Base-by-base conservation (phyloP, 2,329 filamentous ascomycete genomes). In the Phialocephala subalpina region DNA sequence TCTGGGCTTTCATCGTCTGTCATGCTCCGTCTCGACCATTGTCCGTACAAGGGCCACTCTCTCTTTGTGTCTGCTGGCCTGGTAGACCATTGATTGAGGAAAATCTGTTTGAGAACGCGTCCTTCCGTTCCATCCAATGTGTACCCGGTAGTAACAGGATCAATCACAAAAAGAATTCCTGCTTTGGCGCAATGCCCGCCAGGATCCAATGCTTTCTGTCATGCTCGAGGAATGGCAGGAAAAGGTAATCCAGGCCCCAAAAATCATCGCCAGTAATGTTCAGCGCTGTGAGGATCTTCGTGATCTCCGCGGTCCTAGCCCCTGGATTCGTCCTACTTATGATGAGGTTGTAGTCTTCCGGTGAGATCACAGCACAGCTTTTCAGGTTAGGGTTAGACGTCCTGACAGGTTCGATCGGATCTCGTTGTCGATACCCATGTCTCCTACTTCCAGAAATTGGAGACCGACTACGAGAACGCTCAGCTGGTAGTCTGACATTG, bases 1-100 rank as follows among this genome's bases (percentile, higher is more conserved):
- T 59, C 47, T 0, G 49, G 56, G 9, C 62, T 63, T 12, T 29
- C 35, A 29, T 63, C 60, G 4, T 12, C 8, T 14, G 38, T 63
- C 18, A 40, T 6, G 2, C 35, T 20, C n/a, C 27, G 20, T 11
- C 22, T 9, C 14, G 22, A 4, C 49, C 57, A 49, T 27, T 58
- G 60, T 16, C 52, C 29, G 25, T 58, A 53, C 27, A 53, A 2
- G 7, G 47, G 22, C 55, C 52, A 63, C 4, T 27, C 40, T 20
- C 27, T 29, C n/a, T 2, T 4, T 20, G n/a, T 25, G n/a, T 18
- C n/a, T 11, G 4, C 45, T 12, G n/a, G 18, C 12, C 2, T 25
- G 22, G 8, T 20, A 3, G 9, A 16, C 18, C 14, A 9, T 25
- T 60, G 58, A 12, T 45, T 35, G 0, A 60, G 1, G 16, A 52